These are phyloP conservation scores for Vigna nakashimae DNA, from an alignment of 306 rosid genomes.

Conservation along the genomic window DNA sequence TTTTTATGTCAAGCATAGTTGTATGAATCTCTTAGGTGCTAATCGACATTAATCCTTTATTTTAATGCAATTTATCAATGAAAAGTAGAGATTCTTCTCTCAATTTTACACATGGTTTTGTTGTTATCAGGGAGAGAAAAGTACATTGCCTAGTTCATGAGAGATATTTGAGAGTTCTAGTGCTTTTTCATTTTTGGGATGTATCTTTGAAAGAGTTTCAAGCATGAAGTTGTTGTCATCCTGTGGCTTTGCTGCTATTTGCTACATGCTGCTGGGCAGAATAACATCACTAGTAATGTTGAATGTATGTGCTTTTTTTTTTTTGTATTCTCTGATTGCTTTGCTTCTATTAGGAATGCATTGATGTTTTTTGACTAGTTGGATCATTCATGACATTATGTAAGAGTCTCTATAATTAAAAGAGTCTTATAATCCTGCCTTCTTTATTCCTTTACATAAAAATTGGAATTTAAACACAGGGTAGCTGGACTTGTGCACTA, in stretches of 20 bases:
- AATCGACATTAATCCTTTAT: not conserved
- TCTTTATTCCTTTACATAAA: too few species aligned
- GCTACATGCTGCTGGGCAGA: constrained; percentile 50
- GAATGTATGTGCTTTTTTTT: constrained; percentile 62
- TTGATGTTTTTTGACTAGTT: too few species aligned
- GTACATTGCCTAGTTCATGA: constrained; percentile 31
- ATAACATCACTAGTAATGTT: constrained; percentile 42
- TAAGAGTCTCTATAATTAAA: too few species aligned
- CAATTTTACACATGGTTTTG: constrained; percentile 16
- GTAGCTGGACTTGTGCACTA: too few species aligned
- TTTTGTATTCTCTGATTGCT: too few species aligned
- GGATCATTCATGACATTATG: too few species aligned
- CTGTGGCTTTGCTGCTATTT: constrained; percentile 63
- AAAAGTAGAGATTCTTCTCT: not conserved
- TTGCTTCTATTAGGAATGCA: too few species aligned
- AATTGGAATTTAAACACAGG: too few species aligned
- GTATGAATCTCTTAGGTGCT: constrained; percentile 7
- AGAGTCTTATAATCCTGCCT: too few species aligned
- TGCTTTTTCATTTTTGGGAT: constrained; percentile 48
- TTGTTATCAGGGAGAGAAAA: constrained; percentile 50
- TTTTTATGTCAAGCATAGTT: not conserved
- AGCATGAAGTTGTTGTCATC: constrained; percentile 47
- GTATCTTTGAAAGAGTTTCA: constrained; percentile 60
- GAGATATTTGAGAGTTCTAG: constrained; percentile 40
- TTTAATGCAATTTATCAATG: not conserved